Conservation (phyloP, 108 stramenopile genomes). For the Fragilaria crotonensis region DNA sequence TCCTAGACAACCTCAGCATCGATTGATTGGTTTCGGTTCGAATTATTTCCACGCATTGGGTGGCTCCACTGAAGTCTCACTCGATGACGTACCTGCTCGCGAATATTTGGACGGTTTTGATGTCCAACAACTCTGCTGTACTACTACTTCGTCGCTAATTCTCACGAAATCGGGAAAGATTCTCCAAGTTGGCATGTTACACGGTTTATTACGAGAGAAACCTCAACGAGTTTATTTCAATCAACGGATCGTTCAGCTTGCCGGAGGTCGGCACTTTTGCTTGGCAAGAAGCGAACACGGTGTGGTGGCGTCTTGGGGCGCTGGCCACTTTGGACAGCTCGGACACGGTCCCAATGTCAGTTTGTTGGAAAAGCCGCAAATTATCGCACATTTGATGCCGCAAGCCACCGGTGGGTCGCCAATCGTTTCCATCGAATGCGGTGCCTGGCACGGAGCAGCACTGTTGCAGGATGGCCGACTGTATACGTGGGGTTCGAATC, state of each 20-base stretch:
- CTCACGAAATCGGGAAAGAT: conserved; percentile 20
- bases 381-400: conserved; percentile 60
- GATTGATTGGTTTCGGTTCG: neutral
- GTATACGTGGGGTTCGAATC: conserved; percentile 73
- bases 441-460: conserved; percentile 70
- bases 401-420: conserved; percentile 47
- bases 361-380: conserved; percentile 31
- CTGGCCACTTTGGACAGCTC: conserved; percentile 85
- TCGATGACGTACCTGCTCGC: no score
- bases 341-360: conserved; percentile 49
- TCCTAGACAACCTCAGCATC: no score
- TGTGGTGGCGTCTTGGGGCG: conserved; percentile 69
- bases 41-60: conserved; percentile 1
- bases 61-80: neutral
- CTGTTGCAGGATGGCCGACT: conserved; percentile 48
- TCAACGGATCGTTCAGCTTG: conserved; percentile 42
- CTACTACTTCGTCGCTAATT: conserved; percentile 16
- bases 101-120: no score
- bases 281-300: conserved; percentile 48
- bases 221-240: no score
- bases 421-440: conserved; percentile 51
- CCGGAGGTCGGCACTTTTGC: conserved; percentile 44
- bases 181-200: conserved; percentile 24
- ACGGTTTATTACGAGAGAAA: conserved; percentile 12
- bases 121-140: no score